Evolutionary conservation across 345 rosid species (phyloP).

Genomic region (Eucalyptus grandis): DNA sequence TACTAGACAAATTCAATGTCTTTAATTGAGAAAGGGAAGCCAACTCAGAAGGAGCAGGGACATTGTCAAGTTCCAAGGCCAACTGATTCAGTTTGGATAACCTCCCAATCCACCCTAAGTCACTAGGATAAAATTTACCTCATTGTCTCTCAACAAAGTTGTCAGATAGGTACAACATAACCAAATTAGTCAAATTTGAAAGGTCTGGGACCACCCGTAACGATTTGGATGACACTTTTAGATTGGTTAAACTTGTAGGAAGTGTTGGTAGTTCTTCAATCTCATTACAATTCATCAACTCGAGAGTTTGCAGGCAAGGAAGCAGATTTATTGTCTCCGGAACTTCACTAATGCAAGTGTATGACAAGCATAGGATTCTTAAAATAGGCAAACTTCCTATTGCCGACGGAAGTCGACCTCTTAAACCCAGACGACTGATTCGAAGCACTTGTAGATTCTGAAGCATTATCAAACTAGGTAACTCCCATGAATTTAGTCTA

Average conservation of each 20-base stretch:
- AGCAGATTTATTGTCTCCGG: neutral
- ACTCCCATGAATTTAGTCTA: neutral
- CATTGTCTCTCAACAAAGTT: rapidly evolving
- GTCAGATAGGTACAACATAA: rapidly evolving
- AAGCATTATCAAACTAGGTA: neutral
- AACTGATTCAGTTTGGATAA: neutral
- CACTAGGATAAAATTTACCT: neutral
- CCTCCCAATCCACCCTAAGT: neutral
- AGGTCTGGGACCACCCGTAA: neutral
- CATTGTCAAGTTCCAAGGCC: rapidly evolving
- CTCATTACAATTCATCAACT: rapidly evolving
- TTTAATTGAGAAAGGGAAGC: neutral
- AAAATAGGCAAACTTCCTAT: neutral
- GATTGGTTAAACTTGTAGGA: neutral
- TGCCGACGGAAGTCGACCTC: neutral
- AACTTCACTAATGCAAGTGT: neutral
- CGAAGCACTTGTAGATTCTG: neutral
- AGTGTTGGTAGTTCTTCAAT: neutral
- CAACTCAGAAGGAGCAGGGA: neutral
- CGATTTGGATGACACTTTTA: rapidly evolving
- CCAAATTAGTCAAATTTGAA: neutral
- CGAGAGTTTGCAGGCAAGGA: neutral
- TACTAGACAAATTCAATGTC: rapidly evolving
- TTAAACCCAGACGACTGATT: rapidly evolving
- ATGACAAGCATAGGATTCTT: rapidly evolving